Conservation (phyloP, 2,329 filamentous ascomycete genomes). For the Penicillium hordei region DNA sequence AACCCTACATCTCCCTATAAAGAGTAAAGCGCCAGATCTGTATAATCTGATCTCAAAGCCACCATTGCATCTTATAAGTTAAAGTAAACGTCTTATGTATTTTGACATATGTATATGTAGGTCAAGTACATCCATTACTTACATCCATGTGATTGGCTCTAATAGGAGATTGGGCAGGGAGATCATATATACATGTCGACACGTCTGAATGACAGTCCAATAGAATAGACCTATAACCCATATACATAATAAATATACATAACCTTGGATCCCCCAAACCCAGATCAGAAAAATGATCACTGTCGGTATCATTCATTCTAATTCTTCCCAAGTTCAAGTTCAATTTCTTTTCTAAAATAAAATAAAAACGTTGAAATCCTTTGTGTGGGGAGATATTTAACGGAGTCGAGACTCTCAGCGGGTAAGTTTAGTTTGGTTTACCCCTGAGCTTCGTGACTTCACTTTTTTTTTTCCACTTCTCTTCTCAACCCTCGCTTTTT, state of each 20-base stretch:
- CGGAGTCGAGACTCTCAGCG: constrained; percentile 11
- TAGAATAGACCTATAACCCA: neutral
- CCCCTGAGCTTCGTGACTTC: constrained; percentile 16
- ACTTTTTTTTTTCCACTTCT: neutral
- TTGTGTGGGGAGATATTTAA: constrained; percentile 10
- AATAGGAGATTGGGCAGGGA: neutral
- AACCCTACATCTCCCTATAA: neutral
- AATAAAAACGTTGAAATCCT: neutral
- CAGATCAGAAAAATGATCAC: constrained; percentile 22
- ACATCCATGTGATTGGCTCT: neutral
- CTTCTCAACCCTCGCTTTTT: neutral
- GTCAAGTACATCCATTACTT: neutral
- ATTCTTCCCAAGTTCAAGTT: neutral
- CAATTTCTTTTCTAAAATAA: neutral
- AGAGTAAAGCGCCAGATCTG: neutral
- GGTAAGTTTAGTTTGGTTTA: constrained; percentile 14
- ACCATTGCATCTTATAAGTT: neutral
- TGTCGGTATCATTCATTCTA: constrained; percentile 21
- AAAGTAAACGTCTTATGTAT: neutral
- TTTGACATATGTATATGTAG: neutral
- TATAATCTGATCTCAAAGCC: neutral
- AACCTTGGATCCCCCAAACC: constrained; percentile 12
- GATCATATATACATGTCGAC: constrained; percentile 11
- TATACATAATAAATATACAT: neutral
- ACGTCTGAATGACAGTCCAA: constrained; percentile 6